Percentiles rank a stretch among this genome's conserved stretches.
phyloP scores from a whole-genome alignment of 352 stramenopile genomes.

The Pythium brassicae region DNA sequence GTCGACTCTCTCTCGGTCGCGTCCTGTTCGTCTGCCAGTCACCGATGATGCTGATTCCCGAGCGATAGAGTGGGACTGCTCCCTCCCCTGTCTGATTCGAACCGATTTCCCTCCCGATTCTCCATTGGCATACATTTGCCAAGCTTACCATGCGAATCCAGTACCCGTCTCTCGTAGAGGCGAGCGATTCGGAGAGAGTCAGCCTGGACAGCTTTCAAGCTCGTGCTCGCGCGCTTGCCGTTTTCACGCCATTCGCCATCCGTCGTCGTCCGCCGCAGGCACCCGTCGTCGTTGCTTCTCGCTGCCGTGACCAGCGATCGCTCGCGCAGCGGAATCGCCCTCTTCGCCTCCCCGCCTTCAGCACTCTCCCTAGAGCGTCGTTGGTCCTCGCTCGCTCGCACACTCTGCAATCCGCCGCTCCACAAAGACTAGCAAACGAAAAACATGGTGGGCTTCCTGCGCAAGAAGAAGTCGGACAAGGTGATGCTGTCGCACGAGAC shows the following conservation, averaged over 20 bases:
- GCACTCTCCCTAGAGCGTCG: background rate
- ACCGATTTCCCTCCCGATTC: background rate
- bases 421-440: background rate
- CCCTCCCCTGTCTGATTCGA: too few relatives aligned
- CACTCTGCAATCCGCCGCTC: constrained; percentile 5
- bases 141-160: background rate
- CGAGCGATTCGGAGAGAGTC: background rate
- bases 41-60: background rate
- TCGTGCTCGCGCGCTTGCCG: background rate
- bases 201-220: background rate
- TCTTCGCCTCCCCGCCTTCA: background rate
- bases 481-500: constrained; percentile 61
- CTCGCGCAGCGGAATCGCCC: background rate
- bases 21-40: background rate
- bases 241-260: constrained; percentile 3
- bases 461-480: constrained; percentile 85
- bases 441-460: constrained; percentile 72
- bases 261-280: background rate
- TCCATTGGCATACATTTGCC: background rate
- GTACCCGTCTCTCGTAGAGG: background rate
- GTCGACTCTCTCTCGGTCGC: background rate
- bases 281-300: background rate
- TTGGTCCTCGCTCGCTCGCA: background rate
- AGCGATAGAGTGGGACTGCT: too few relatives aligned
- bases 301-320: background rate